Conservation (phyloP, 768 basidiomycete genomes). For the Termitomyces sp. region DNA sequence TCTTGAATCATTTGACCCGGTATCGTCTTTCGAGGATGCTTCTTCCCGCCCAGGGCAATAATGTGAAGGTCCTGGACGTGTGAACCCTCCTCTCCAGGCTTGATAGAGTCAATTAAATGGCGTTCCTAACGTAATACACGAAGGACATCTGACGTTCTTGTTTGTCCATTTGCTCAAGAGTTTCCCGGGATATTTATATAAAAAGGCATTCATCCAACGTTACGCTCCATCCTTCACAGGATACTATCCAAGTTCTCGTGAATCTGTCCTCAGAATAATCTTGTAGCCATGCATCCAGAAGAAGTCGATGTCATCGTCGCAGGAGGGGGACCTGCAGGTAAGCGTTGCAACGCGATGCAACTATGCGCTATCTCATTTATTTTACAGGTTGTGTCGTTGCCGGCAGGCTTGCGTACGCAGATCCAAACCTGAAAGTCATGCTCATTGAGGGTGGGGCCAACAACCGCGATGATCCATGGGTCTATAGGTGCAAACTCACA, state of each 20-base stretch:
- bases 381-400: slow-evolving; percentile 56
- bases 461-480: slow-evolving; percentile 73
- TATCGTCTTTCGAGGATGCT: background rate
- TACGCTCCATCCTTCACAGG: background rate
- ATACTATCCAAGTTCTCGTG: background rate
- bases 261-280: background rate
- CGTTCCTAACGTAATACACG: background rate
- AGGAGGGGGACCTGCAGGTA: slow-evolving; percentile 65
- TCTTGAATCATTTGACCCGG: slow-evolving; percentile 1
- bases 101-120: background rate
- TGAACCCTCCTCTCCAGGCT: background rate
- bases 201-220: background rate
- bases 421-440: slow-evolving; percentile 71
- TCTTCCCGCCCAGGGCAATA: background rate
- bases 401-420: slow-evolving; percentile 64
- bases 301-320: slow-evolving; percentile 71
- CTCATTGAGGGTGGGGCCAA: slow-evolving; percentile 70
- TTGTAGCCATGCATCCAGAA: slow-evolving; percentile 44
- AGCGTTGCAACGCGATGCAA: background rate
- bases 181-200: background rate
- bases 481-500: slow-evolving; percentile 41
- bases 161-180: background rate
- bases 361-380: background rate
- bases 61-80: background rate
- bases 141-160: background rate